Percentiles rank a stretch among this genome's conserved stretches.
phyloP scores from a whole-genome alignment of 768 basidiomycete species.

The Lactarius psammicola region DNA sequence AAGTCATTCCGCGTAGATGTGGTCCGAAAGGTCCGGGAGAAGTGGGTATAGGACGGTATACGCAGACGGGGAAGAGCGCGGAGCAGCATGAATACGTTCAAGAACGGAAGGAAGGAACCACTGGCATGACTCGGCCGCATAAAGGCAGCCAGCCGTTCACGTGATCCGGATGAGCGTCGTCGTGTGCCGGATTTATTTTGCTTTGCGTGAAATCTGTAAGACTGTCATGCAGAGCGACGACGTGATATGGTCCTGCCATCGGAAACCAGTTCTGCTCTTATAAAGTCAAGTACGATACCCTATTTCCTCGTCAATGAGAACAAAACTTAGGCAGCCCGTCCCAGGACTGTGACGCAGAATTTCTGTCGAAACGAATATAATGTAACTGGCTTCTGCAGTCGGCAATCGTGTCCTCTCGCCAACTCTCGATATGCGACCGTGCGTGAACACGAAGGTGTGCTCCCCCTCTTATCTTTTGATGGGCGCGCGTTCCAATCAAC shows the following conservation, averaged over 20 bases:
- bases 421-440: constrained; percentile 99
- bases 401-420: constrained; percentile 96
- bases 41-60: constrained; percentile 5
- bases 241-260: constrained; percentile 96
- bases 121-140: too few relatives aligned
- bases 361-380: constrained; percentile 99
- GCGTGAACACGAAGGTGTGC: constrained; percentile 85
- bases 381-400: constrained; percentile 90
- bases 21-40: constrained; percentile 14
- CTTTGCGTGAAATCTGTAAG: background rate
- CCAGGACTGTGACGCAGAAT: constrained; percentile 90
- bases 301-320: background rate
- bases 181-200: background rate
- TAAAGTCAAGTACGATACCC: constrained; percentile 88
- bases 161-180: constrained; percentile 4
- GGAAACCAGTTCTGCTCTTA: constrained; percentile 97
- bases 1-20: constrained; percentile 43
- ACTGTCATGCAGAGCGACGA: constrained; percentile 87
- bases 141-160: background rate
- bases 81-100: constrained; percentile 7
- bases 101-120: background rate
- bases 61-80: constrained; percentile 14
- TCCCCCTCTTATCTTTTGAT: constrained; percentile 8
- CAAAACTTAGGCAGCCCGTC: constrained; percentile 16
- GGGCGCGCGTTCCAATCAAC: background rate